A percentile compares a stretch with the other conserved stretches of the same genome.
Evolutionary conservation across 2,329 filamentous ascomycete genomes (phyloP).

Genomic region (Zymoseptoria crescenta): DNA sequence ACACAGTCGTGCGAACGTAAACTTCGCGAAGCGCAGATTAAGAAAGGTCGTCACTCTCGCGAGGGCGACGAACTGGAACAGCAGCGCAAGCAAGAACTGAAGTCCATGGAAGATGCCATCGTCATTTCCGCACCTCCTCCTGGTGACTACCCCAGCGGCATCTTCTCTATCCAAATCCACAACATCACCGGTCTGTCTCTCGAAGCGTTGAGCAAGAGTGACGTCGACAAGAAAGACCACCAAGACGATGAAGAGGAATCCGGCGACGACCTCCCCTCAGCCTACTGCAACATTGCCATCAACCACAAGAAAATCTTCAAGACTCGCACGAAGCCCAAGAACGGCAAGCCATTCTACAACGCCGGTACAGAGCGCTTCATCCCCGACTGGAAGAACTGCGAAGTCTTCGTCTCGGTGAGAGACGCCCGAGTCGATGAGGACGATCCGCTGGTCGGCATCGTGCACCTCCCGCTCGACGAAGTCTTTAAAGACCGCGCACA

Average conservation of each 20-base stretch:
- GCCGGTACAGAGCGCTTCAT: conserved; percentile 67
- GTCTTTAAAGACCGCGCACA: conserved; percentile 58
- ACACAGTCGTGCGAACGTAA: conserved; percentile 49
- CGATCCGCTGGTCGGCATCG: conserved; percentile 60
- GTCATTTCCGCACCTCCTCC: conserved; percentile 61
- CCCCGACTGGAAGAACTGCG: conserved; percentile 57
- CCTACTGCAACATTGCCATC: conserved; percentile 65
- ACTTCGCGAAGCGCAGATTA: conserved; percentile 55
- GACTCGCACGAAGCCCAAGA: conserved; percentile 69
- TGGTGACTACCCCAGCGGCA: conserved; percentile 53
- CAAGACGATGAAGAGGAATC: conserved; percentile 51
- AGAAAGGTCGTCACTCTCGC: conserved; percentile 39
- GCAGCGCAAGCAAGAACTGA: conserved; percentile 60
- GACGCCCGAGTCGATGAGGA: conserved; percentile 63
- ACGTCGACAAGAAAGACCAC: conserved; percentile 40
- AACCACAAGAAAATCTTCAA: conserved; percentile 64
- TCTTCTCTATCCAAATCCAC: conserved; percentile 64
- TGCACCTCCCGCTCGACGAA: conserved; percentile 58
- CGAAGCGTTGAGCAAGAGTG: conserved; percentile 49
- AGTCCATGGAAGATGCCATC: conserved; percentile 50
- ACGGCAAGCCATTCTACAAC: conserved; percentile 71
- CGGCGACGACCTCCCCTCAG: conserved; percentile 57
- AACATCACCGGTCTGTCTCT: conserved; percentile 63
- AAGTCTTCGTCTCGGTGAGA: conserved; percentile 60
- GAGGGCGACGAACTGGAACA: conserved; percentile 52